These are phyloP conservation scores for Chaetomium tenue DNA, from an alignment of 495 filamentous ascomycete species.

Conservation along the genomic window DNA sequence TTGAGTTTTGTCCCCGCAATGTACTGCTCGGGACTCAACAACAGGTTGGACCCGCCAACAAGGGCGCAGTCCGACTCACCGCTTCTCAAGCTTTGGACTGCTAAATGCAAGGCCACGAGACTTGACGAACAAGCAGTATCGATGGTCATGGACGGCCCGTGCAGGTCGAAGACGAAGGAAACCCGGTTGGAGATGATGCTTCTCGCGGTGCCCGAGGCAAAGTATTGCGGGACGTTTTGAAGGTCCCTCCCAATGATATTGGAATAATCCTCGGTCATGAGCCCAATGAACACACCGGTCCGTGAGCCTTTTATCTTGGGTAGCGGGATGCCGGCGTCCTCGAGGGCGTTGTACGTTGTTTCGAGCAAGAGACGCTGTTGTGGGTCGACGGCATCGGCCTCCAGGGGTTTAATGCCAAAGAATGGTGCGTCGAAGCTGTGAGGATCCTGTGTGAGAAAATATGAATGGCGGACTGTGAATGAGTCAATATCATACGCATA, in stretches of 20 bases:
- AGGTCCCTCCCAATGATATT: slow-evolving; percentile 19
- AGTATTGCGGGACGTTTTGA: slow-evolving; percentile 47
- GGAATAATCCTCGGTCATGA: slow-evolving; percentile 29
- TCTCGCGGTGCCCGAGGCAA: slow-evolving; percentile 29
- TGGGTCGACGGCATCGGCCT: slow-evolving; percentile 52
- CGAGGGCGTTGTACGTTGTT: slow-evolving; percentile 57
- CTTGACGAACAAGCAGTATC: slow-evolving; percentile 58
- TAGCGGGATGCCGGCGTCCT: slow-evolving; percentile 69
- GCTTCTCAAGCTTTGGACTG: slow-evolving; percentile 45
- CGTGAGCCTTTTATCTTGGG: slow-evolving; percentile 49
- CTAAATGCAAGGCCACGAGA: slow-evolving; percentile 52
- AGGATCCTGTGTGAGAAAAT: slow-evolving; percentile 53
- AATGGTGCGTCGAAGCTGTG: slow-evolving; percentile 51
- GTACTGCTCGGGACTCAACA: slow-evolving; percentile 45
- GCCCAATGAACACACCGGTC: slow-evolving; percentile 23
- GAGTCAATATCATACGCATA: too few relatives aligned
- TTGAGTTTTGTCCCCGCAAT: slow-evolving; percentile 30
- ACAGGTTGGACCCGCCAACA: slow-evolving; percentile 53
- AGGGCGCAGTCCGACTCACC: slow-evolving; percentile 41
- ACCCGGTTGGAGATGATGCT: slow-evolving; percentile 49
- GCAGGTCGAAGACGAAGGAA: slow-evolving; percentile 51
- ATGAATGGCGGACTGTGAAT: slow-evolving; percentile 51
- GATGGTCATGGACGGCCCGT: slow-evolving; percentile 43
- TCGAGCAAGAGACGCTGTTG: slow-evolving; percentile 53
- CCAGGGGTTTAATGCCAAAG: slow-evolving; percentile 47